Base-by-base conservation (phyloP, 2,329 filamentous ascomycete genomes). In the Colletotrichum theobromicola region DNA sequence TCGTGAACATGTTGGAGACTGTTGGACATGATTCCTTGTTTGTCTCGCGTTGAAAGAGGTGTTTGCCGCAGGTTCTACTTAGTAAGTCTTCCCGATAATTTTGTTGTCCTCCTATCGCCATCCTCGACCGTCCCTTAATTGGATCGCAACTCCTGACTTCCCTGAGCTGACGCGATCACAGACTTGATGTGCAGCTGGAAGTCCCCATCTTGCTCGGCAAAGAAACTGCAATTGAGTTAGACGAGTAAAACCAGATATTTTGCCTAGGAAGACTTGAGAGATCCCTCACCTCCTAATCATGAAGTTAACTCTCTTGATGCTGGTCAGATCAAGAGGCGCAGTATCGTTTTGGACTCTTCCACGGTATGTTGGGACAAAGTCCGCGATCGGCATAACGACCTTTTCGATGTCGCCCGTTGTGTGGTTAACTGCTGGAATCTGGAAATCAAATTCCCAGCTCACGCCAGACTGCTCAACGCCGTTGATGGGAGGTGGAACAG, bases 251-350 rank as follows among this genome's bases (percentile, higher is more conserved):
- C n/a, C n/a, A n/a, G n/a, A n/a, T n/a, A 28, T 53, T 12, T 21
- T 3, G 3, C 10, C 8, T 18, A 16, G 10, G 6, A n/a, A 21
- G 9, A 7, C 13, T 32, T 16, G 7, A 30, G 15, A 6, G 60
- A 7, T 13, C 15, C 80, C 85, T 74, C 82, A 95, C 94, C 94
- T 97, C 81, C 95, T 86, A 87, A 94, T 94, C 94, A 97, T 96
- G 70, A 97, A 86, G 63, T 91, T 93, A 26, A 96, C 85, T 58
- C 93, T 87, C 83, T 90, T 93, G 55, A 97, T 86, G 57, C 86
- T 85, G 58, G 85, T 86, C 77, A 89, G 79, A 78, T 95, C 86
- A 77, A 97, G 81, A 8, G 89, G 87, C 70, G 86, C 82, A 0
- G 90, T 90, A 83, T 93, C 91, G 26, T 89, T 84, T 80, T 90